Percentiles rank a stretch among this genome's conserved stretches.
Evolutionary conservation across 305 asterid genomes (phyloP).

Genomic region (Coffea humblotiana): DNA sequence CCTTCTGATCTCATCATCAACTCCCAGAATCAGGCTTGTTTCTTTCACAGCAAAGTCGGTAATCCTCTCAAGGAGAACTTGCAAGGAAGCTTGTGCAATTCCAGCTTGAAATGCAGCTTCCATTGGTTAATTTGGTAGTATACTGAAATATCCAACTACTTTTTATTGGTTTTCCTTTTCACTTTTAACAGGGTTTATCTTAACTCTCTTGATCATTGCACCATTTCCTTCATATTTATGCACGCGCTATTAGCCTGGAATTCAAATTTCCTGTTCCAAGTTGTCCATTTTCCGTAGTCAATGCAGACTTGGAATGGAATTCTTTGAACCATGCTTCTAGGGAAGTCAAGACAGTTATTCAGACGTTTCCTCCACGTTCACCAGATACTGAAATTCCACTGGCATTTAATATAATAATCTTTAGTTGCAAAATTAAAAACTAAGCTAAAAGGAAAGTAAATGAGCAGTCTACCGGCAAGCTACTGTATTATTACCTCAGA

Average conservation of each 20-base stretch:
- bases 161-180: neutral
- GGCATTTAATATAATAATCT: neutral
- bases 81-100: constrained; percentile 2
- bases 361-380: neutral
- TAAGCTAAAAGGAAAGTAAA: neutral
- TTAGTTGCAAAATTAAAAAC: neutral
- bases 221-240: neutral
- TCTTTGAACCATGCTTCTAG: neutral
- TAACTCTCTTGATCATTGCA: neutral
- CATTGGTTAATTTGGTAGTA: neutral
- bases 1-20: constrained; percentile 13
- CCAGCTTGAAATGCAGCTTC: constrained; percentile 11
- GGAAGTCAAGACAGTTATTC: neutral
- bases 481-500: neutral
- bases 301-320: neutral
- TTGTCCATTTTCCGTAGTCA: neutral
- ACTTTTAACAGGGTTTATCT: neutral
- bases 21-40: constrained; percentile 1
- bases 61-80: constrained; percentile 9
- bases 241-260: neutral
- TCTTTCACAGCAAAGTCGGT: neutral
- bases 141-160: neutral
- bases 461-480: neutral
- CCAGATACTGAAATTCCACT: neutral
- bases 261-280: neutral